Conservation (phyloP, 2,329 filamentous ascomycete genomes). For the Fusarium irregulare region DNA sequence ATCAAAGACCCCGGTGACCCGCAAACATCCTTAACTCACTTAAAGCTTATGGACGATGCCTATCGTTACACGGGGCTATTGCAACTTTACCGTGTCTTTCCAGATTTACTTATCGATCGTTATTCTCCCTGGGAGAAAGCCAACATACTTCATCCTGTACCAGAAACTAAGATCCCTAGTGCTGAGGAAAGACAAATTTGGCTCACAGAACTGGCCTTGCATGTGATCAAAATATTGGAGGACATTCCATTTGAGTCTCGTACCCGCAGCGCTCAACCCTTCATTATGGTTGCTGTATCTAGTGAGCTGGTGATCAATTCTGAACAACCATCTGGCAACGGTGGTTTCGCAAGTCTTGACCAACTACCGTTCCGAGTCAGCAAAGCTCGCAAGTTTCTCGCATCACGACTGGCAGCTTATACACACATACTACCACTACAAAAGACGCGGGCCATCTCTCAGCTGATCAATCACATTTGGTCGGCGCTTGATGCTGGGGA, state of each 20-base stretch:
- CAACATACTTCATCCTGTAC: neutral
- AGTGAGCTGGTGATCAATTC: neutral
- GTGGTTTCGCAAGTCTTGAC: neutral
- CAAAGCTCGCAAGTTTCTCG: neutral
- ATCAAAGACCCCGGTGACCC: neutral
- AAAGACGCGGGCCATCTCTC: slow-evolving; percentile 1
- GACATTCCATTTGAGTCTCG: slow-evolving; percentile 7
- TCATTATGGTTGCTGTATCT: slow-evolving; percentile 11
- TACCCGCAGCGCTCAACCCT: slow-evolving; percentile 12
- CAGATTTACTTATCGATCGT: slow-evolving; percentile 4
- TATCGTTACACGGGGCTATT: neutral
- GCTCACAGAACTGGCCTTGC: neutral
- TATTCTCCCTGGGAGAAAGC: neutral
- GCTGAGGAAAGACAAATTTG: neutral
- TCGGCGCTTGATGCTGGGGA: neutral
- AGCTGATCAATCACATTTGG: slow-evolving; percentile 14
- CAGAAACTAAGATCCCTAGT: neutral
- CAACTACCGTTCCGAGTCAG: neutral
- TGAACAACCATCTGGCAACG: no score
- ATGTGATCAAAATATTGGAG: neutral
- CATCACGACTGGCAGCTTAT: slow-evolving; percentile 3
- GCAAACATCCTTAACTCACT: neutral
- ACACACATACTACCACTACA: slow-evolving; percentile 1
- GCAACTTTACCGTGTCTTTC: slow-evolving; percentile 9
- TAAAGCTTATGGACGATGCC: slow-evolving; percentile 6